Evolutionary conservation across 1,139 yeast species (phyloP), one percentile per base, ranked within the genome.

Genomic region (Saccharomycopsis crataegensis): DNA sequence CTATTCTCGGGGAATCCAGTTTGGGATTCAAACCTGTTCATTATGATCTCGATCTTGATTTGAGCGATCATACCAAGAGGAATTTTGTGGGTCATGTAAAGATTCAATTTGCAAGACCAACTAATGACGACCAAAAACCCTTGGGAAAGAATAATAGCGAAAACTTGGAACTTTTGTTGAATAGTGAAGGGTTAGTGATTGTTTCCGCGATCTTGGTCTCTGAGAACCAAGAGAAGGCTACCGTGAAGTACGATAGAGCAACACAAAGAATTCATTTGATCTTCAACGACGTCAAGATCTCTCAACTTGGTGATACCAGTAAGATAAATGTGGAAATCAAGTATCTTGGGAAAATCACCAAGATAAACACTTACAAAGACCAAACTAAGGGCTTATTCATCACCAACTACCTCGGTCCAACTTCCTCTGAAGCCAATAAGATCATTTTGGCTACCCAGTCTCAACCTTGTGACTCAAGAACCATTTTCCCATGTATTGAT

Each of bases 361-460:
- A 75, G n/a, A 76, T 79, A 50, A 74, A 75, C 60, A 80, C 86
- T 0, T 79, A 69, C 61, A 67, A 71, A 46, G 88, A 83, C 60
- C 66, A 66, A 48, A 84, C 90, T 1, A 72, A 67, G 50, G 93
- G 93, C n/a, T 66, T 84, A 1, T 84, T 82, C 72, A 81, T 80
- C 61, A 81, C 88, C 1, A 81, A 82, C 61, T 82, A 80, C 62
- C 16, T 45, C 6, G 34, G 32, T 36, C 16, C 31, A 32, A 46
- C 34, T 12, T 28, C 33, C 11, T 43, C 36, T 31, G 81, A 78
- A 59, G 70, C 74, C 5, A 65, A 70, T 22, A 76, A 78, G 57
- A 74, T 69, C 55, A 68, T 84, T 14, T 64, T 84, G 44, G 82
- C 89, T 0, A 83, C 93, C 1, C 91, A 86, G 62, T 75, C 80